phyloP scores from a whole-genome alignment of 2,329 filamentous ascomycete species.

The Botrytis pseudocinerea region DNA sequence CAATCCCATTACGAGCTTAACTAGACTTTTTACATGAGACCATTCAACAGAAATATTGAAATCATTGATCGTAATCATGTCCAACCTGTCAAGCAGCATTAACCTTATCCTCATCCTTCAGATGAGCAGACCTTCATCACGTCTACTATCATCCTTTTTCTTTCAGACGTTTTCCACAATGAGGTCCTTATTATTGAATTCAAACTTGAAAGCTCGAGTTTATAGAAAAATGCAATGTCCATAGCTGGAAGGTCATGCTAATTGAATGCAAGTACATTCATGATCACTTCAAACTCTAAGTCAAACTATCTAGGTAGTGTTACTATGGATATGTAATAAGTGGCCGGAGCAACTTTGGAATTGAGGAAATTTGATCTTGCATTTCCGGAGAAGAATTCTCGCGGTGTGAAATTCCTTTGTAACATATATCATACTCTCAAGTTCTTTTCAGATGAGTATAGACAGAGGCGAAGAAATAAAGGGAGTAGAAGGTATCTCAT shows the following conservation, averaged over 20 bases:
- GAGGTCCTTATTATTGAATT: background rate
- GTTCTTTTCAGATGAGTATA: background rate
- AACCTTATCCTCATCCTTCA: background rate
- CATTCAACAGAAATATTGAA: background rate
- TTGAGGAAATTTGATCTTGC: background rate
- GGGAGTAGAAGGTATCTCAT: too few species aligned
- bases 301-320: background rate
- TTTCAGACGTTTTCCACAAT: background rate
- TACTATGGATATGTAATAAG: background rate
- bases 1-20: background rate
- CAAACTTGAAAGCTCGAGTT: background rate
- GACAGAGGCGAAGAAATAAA: too few species aligned
- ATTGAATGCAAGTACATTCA: background rate
- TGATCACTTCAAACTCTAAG: background rate
- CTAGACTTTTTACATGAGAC: background rate
- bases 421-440: background rate
- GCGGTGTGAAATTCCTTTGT: background rate
- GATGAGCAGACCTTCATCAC: background rate
- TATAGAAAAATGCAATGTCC: background rate
- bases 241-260: background rate
- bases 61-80: background rate
- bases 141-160: too few species aligned
- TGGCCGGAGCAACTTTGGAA: background rate
- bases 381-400: background rate
- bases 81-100: background rate